Percentiles rank a stretch among this genome's conserved stretches.
phyloP scores from a whole-genome alignment of 345 rosid species.

The Gossypium ekmanianum region DNA sequence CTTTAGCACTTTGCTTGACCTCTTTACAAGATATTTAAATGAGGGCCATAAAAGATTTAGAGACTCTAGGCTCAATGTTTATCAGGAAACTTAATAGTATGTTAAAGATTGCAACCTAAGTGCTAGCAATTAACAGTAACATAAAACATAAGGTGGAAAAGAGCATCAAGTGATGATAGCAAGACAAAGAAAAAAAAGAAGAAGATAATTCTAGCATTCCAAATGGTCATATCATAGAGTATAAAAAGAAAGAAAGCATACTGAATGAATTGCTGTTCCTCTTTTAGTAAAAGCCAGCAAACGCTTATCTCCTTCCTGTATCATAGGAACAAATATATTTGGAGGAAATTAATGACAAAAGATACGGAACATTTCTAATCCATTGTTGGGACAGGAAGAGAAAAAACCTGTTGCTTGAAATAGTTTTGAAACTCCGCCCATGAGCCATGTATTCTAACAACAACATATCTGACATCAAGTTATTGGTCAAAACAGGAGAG shows the following conservation, averaged over 20 bases:
- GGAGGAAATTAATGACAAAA: not conserved
- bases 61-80: not conserved
- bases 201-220: not conserved
- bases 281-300: conserved; percentile 88
- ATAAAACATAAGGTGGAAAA: not conserved
- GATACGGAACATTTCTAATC: not conserved
- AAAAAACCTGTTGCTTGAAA: conserved; percentile 67
- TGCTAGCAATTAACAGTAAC: conserved; percentile 3
- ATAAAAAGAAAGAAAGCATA: conserved; percentile 31
- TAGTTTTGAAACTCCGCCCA: conserved; percentile 77
- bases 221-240: not conserved
- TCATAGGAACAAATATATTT: conserved; percentile 11
- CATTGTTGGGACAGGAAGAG: conserved; percentile 14
- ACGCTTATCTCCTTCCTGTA: conserved; percentile 79
- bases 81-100: not conserved
- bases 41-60: not conserved
- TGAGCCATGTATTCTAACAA: conserved; percentile 71
- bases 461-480: conserved; percentile 57
- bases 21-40: not conserved
- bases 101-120: not conserved
- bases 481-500: conserved; percentile 32
- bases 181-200: no score
- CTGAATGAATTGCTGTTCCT: conserved; percentile 74
- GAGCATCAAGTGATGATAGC: not conserved
- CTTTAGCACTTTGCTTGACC: conserved; percentile 1